Percentiles rank a stretch among this genome's conserved stretches.
Conservation (phyloP, 2,329 filamentous ascomycete genomes). For the Epichloe brachyelytri region DNA sequence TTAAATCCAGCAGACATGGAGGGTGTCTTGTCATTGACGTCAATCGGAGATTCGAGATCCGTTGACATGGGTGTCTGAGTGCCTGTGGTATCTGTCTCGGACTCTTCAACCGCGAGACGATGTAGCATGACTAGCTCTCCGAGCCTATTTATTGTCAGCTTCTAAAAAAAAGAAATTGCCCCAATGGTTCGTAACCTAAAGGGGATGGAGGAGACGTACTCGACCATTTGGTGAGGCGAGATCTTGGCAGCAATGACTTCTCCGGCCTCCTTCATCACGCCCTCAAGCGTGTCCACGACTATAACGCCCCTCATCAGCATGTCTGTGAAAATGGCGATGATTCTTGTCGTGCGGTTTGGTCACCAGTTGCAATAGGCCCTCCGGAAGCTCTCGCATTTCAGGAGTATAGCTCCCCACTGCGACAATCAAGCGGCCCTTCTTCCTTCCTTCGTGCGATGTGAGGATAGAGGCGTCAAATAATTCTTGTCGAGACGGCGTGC, state of each 20-base stretch:
- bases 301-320: constrained; percentile 54
- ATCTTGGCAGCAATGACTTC: constrained; percentile 74
- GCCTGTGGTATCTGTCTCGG: constrained; percentile 19
- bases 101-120: constrained; percentile 28
- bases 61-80: constrained; percentile 13
- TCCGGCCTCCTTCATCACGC: constrained; percentile 70
- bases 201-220: constrained; percentile 35
- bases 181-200: not conserved
- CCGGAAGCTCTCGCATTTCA: constrained; percentile 72
- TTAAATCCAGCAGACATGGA: constrained; percentile 30
- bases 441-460: constrained; percentile 56
- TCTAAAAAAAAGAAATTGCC: not conserved
- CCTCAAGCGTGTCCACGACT: constrained; percentile 65
- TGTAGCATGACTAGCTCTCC: constrained; percentile 64
- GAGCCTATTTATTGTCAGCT: constrained; percentile 31
- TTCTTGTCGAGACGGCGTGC: constrained; percentile 61
- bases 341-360: constrained; percentile 30
- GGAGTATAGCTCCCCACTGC: constrained; percentile 58
- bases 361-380: constrained; percentile 57
- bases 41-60: constrained; percentile 13
- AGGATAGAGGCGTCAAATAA: constrained; percentile 65
- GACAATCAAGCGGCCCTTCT: constrained; percentile 58
- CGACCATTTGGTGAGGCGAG: constrained; percentile 62
- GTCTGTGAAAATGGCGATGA: constrained; percentile 52
- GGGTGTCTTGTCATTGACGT: constrained; percentile 19